A percentile compares a stretch with the other conserved stretches of the same genome.
These are phyloP conservation scores for Ramalina intermedia DNA, from an alignment of 495 filamentous ascomycete genomes.

Conservation along the genomic window DNA sequence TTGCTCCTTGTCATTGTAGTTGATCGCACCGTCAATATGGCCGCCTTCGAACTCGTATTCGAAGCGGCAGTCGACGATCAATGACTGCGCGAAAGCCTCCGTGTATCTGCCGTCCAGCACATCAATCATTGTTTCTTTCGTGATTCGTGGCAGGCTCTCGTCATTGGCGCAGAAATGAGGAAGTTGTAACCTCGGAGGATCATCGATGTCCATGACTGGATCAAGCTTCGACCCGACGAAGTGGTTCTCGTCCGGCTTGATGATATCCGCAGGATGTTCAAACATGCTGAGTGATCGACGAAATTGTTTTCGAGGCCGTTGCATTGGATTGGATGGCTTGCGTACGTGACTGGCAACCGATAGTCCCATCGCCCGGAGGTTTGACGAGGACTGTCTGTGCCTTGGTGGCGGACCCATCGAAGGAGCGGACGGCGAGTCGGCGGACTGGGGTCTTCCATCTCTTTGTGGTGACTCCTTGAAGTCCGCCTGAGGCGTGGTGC, in stretches of 20 bases:
- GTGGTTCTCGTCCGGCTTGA: constrained; percentile 51
- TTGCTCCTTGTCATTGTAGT: constrained; percentile 88
- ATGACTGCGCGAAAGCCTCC: constrained; percentile 54
- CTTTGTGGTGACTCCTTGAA: constrained; percentile 67
- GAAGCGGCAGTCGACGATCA: constrained; percentile 92
- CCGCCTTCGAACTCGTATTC: constrained; percentile 98
- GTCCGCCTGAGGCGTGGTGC: constrained; percentile 60
- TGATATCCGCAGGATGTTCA: constrained; percentile 75
- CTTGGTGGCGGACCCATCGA: constrained; percentile 40
- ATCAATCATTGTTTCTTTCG: constrained; percentile 59
- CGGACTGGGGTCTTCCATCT: constrained; percentile 42
- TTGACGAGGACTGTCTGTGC: constrained; percentile 44
- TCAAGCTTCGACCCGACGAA: constrained; percentile 41
- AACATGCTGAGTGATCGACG: constrained; percentile 95
- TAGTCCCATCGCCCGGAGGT: constrained; percentile 49
- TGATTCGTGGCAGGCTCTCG: constrained; percentile 75
- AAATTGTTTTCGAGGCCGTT: constrained; percentile 74
- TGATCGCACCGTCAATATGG: constrained; percentile 82
- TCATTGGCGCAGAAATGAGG: constrained; percentile 78
- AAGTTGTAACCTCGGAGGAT: constrained; percentile 52
- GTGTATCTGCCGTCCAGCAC: constrained; percentile 79
- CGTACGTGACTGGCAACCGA: constrained; percentile 55
- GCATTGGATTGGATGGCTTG: constrained; percentile 53
- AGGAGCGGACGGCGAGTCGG: constrained; percentile 37
- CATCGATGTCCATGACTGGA: constrained; percentile 65